phyloP scores from a whole-genome alignment of 2,329 filamentous ascomycete genomes.

The Fusarium domesticum region DNA sequence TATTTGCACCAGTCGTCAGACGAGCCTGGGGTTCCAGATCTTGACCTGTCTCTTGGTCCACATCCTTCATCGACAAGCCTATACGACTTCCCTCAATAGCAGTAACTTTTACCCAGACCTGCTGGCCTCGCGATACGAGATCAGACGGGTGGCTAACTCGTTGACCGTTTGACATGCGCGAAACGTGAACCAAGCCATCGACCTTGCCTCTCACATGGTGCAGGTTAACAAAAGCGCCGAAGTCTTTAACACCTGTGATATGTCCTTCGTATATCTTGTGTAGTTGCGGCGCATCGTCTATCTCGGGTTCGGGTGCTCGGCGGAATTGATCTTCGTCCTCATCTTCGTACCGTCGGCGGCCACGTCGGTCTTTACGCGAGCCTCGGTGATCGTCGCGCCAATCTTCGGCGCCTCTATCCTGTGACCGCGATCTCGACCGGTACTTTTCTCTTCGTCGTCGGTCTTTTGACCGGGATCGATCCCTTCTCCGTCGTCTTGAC shows the following conservation, averaged over 20 bases:
- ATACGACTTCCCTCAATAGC: slow-evolving; percentile 80
- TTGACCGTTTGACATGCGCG: slow-evolving; percentile 77
- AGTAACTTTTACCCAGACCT: slow-evolving; percentile 88
- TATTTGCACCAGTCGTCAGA: slow-evolving; percentile 87
- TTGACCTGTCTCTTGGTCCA: slow-evolving; percentile 82
- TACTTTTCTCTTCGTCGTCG: slow-evolving; percentile 36
- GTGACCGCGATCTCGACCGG: slow-evolving; percentile 39
- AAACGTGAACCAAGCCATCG: slow-evolving; percentile 91
- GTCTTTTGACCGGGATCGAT: slow-evolving; percentile 43
- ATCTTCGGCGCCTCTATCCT: slow-evolving; percentile 46
- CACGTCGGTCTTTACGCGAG: slow-evolving; percentile 33
- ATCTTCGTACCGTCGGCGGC: slow-evolving; percentile 40
- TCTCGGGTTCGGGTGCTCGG: slow-evolving; percentile 64
- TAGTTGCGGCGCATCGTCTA: slow-evolving; percentile 77
- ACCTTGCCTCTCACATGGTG: slow-evolving; percentile 82
- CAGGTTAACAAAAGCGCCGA: slow-evolving; percentile 93
- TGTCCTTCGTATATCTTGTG: slow-evolving; percentile 88
- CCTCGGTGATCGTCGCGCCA: slow-evolving; percentile 37
- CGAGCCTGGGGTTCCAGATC: slow-evolving; percentile 77
- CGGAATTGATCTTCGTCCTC: slow-evolving; percentile 59
- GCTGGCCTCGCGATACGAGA: slow-evolving; percentile 73
- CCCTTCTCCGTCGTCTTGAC: slow-evolving; percentile 40
- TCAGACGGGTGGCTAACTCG: slow-evolving; percentile 92
- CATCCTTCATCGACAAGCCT: slow-evolving; percentile 94
- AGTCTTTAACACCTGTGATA: slow-evolving; percentile 91